Conservation (phyloP, 495 filamentous ascomycete genomes). For the Cairneyella variabilis region DNA sequence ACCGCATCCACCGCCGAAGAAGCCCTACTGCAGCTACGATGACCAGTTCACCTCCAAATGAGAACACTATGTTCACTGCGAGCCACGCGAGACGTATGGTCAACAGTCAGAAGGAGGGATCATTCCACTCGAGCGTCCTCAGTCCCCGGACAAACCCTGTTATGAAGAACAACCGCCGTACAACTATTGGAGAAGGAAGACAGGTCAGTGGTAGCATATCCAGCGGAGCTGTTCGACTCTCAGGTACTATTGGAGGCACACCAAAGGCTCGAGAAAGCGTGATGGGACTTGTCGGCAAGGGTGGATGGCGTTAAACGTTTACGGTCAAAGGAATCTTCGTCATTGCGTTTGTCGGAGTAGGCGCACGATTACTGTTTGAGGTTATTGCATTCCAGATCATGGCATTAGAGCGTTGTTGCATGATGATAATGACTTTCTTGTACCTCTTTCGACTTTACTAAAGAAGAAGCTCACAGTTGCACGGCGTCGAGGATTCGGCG, state of each 20-base stretch:
- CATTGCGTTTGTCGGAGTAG: too few relatives aligned
- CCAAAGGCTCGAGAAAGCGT: slow-evolving; percentile 24
- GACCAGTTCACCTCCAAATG: slow-evolving; percentile 52
- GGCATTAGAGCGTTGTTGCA: slow-evolving; percentile 15
- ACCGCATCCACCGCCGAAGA: slow-evolving; percentile 49
- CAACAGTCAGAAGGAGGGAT: slow-evolving; percentile 56
- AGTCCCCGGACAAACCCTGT: slow-evolving; percentile 63
- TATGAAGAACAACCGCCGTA: slow-evolving; percentile 43
- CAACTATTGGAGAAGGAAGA: slow-evolving; percentile 21
- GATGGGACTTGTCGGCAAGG: slow-evolving; percentile 19
- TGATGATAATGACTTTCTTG: slow-evolving; percentile 23
- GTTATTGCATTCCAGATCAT: too few relatives aligned
- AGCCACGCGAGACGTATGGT: slow-evolving; percentile 69
- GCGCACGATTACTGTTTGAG: too few relatives aligned
- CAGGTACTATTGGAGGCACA: slow-evolving; percentile 12
- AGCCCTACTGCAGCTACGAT: slow-evolving; percentile 53
- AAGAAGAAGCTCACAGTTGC: background rate
- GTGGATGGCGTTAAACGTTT: slow-evolving; percentile 24
- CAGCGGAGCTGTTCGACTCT: slow-evolving; percentile 13
- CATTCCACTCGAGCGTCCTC: slow-evolving; percentile 54
- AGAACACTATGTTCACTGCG: slow-evolving; percentile 61
- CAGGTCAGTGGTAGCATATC: slow-evolving; percentile 16
- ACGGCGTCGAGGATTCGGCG: background rate
- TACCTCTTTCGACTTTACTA: slow-evolving; percentile 8
- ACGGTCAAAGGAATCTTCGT: too few relatives aligned